Evolutionary conservation across 495 filamentous ascomycete genomes (phyloP).

Genomic region (Aspergillus bridgeri): DNA sequence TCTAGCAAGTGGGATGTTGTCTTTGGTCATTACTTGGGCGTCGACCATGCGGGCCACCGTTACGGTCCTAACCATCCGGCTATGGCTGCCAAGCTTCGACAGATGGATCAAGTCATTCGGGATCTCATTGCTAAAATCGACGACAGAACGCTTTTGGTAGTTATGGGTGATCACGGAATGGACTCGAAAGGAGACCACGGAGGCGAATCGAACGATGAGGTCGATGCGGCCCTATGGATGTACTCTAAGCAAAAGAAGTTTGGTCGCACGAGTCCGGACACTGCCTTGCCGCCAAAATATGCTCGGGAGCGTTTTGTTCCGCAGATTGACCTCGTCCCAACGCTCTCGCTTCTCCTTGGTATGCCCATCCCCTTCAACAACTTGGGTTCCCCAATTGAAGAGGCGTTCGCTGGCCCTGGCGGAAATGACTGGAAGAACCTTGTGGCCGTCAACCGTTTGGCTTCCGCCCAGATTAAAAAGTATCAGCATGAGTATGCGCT

Average conservation of each 20-base stretch:
- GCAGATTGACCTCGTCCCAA: conserved; percentile 95
- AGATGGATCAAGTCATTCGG: conserved; percentile 83
- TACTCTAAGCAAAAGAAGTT: conserved; percentile 84
- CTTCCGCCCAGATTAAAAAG: conserved; percentile 81
- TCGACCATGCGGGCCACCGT: conserved; percentile 95
- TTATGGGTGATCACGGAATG: conserved; percentile 99
- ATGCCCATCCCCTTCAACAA: conserved; percentile 97
- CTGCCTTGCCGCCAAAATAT: conserved; percentile 60
- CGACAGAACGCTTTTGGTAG: conserved; percentile 81
- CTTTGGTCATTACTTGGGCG: conserved; percentile 89
- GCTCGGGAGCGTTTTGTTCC: conserved; percentile 80
- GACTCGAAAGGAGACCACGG: conserved; percentile 96
- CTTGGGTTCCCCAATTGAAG: conserved; percentile 89
- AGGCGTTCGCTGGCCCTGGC: conserved; percentile 73
- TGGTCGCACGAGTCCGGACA: conserved; percentile 65
- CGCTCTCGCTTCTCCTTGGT: conserved; percentile 79
- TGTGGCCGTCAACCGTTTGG: conserved; percentile 67
- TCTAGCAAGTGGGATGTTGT: conserved; percentile 81
- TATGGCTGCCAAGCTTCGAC: conserved; percentile 82
- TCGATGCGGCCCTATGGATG: conserved; percentile 97
- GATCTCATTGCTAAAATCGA: conserved; percentile 70
- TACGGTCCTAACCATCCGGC: conserved; percentile 92
- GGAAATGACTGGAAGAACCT: conserved; percentile 72
- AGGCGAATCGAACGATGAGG: conserved; percentile 91
- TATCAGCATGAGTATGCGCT: conserved; percentile 71